phyloP scores from a whole-genome alignment of 805 yeast species.

The Starmerella roubikii region DNA sequence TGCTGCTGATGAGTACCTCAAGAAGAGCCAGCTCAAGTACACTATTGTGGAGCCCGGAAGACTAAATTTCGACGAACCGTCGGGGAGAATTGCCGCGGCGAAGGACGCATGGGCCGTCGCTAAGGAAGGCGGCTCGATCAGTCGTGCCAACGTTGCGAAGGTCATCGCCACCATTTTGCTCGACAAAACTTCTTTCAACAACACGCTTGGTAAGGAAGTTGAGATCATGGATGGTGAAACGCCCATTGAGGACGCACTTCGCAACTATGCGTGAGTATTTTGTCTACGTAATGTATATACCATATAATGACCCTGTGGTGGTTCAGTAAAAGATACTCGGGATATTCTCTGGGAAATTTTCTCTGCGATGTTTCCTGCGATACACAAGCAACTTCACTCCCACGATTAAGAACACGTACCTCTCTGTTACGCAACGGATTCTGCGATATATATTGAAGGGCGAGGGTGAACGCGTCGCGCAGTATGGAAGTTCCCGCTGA shows the following conservation, averaged over 20 bases:
- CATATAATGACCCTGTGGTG: no score
- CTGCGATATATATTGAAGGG: no score
- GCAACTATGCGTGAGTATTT: no score
- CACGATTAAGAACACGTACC: no score
- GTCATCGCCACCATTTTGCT: constrained; percentile 23
- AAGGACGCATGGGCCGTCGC: constrained; percentile 11
- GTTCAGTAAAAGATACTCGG: no score
- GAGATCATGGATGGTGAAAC: constrained; percentile 18
- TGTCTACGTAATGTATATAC: no score
- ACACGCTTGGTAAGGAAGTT: constrained; percentile 11
- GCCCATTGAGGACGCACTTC: constrained; percentile 14
- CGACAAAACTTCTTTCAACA: constrained; percentile 14
- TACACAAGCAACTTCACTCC: no score
- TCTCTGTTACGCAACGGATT: no score
- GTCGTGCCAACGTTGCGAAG: constrained; percentile 45
- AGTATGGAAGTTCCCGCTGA: constrained; percentile 21
- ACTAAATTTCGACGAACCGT: constrained; percentile 30
- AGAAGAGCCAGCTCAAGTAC: constrained; percentile 33
- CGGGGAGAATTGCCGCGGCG: constrained; percentile 32
- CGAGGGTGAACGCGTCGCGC: no score
- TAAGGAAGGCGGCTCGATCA: constrained; percentile 6
- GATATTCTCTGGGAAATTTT: no score
- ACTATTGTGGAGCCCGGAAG: constrained; percentile 45
- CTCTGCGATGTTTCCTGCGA: no score
- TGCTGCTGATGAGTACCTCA: constrained; percentile 40